phyloP scores from a whole-genome alignment of 1,284 basidiomycete genomes.

The Sanghuangporus sanghuang region DNA sequence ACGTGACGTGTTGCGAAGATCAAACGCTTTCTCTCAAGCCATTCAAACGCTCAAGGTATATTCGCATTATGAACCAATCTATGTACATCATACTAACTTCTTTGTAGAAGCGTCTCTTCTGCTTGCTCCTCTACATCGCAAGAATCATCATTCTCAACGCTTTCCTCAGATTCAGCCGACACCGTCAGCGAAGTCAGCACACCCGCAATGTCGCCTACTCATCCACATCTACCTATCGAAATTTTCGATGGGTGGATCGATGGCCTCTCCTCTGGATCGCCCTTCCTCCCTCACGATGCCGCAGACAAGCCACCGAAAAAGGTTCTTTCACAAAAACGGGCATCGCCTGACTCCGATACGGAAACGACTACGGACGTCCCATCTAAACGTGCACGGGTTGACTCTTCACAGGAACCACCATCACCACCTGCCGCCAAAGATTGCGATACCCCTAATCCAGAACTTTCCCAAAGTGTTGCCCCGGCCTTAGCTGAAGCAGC shows the following conservation, averaged over 20 bases:
- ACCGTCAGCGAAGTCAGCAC: background rate
- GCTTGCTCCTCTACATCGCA: background rate
- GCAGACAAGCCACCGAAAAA: background rate
- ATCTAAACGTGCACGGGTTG: background rate
- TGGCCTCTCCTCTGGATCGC: background rate
- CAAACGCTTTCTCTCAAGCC: background rate
- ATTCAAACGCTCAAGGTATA: background rate
- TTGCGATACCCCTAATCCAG: background rate
- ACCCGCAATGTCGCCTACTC: background rate
- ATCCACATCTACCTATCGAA: background rate
- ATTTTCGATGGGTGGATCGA: slow-evolving; percentile 2
- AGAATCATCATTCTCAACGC: background rate
- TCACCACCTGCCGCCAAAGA: background rate
- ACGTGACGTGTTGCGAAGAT: background rate
- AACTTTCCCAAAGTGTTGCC: background rate
- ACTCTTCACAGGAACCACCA: background rate
- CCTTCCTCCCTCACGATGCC: background rate
- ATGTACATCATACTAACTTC: background rate
- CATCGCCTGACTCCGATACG: slow-evolving; percentile 28
- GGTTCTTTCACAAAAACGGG: slow-evolving; percentile 27
- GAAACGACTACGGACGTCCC: slow-evolving; percentile 7
- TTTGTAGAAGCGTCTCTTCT: background rate
- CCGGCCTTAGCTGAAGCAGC: background rate
- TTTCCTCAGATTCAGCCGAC: background rate
- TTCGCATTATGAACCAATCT: background rate